phyloP scores from a whole-genome alignment of 192 early-diverging fungal species.

The Gaertneriomyces sp. region DNA sequence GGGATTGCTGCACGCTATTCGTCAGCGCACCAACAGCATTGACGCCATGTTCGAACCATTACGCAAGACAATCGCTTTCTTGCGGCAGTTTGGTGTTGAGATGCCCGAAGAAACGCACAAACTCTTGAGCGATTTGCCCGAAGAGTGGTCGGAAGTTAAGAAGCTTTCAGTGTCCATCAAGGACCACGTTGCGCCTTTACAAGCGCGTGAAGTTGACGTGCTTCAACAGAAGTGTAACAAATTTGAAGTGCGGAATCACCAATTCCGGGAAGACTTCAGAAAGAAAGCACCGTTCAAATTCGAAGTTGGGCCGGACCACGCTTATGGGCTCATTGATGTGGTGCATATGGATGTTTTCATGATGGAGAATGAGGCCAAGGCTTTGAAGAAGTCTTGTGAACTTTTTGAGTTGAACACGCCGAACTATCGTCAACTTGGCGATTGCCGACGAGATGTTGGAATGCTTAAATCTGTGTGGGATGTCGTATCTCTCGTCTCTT shows the following conservation, averaged over 20 bases:
- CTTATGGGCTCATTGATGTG: constrained; percentile 52
- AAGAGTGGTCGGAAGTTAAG: constrained; percentile 64
- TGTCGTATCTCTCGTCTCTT: constrained; percentile 58
- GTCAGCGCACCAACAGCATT: constrained; percentile 52
- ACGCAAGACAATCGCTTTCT: constrained; percentile 60
- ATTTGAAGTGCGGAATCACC: constrained; percentile 61
- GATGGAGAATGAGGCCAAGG: constrained; percentile 58
- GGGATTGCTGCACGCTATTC: constrained; percentile 62
- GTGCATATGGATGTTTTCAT: constrained; percentile 53
- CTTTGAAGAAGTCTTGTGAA: constrained; percentile 56
- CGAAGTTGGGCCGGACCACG: constrained; percentile 46
- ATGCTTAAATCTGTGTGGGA: constrained; percentile 66
- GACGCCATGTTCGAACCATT: constrained; percentile 65
- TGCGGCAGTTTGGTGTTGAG: constrained; percentile 62
- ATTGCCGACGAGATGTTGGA: constrained; percentile 58
- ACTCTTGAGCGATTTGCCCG: constrained; percentile 60
- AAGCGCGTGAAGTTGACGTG: constrained; percentile 62
- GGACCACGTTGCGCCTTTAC: constrained; percentile 60
- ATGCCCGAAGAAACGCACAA: constrained; percentile 66
- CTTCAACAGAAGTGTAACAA: constrained; percentile 67
- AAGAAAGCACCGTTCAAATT: constrained; percentile 72
- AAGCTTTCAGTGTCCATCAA: constrained; percentile 60
- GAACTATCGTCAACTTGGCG: constrained; percentile 54
- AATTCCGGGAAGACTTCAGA: constrained; percentile 63
- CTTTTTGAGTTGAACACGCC: constrained; percentile 64